phyloP scores from a whole-genome alignment of 2,329 filamentous ascomycete genomes.

The Alternaria alternata region DNA sequence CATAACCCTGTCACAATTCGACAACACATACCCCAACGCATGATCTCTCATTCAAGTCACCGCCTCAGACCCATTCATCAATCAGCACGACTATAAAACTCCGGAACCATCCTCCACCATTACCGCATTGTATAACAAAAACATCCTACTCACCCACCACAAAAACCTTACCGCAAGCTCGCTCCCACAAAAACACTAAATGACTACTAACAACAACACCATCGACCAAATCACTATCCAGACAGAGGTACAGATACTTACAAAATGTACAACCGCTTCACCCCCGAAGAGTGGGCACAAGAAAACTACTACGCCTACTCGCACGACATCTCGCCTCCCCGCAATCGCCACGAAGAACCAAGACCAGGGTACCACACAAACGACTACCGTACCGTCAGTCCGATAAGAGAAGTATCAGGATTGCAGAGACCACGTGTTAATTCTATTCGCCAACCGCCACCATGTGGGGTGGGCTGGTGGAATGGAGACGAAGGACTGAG shows the following conservation, averaged over 20 bases:
- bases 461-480: neutral
- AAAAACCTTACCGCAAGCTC: neutral
- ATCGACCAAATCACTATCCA: neutral
- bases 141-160: neutral
- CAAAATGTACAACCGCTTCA: neutral
- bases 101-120: neutral
- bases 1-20: rapidly evolving
- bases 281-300: neutral
- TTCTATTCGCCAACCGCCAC: neutral
- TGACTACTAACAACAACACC: neutral
- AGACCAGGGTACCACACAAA: neutral
- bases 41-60: neutral
- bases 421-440: neutral
- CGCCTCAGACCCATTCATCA: neutral
- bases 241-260: neutral
- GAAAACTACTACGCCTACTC: neutral
- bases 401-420: neutral
- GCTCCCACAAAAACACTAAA: neutral
- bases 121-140: neutral
- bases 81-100: neutral
- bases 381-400: neutral
- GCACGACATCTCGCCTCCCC: neutral
- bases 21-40: neutral
- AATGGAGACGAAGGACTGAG: neutral
- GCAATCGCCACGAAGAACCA: neutral